Evolutionary conservation across 2,329 filamentous ascomycete genomes (phyloP).

Genomic region (Acarospora socialis): DNA sequence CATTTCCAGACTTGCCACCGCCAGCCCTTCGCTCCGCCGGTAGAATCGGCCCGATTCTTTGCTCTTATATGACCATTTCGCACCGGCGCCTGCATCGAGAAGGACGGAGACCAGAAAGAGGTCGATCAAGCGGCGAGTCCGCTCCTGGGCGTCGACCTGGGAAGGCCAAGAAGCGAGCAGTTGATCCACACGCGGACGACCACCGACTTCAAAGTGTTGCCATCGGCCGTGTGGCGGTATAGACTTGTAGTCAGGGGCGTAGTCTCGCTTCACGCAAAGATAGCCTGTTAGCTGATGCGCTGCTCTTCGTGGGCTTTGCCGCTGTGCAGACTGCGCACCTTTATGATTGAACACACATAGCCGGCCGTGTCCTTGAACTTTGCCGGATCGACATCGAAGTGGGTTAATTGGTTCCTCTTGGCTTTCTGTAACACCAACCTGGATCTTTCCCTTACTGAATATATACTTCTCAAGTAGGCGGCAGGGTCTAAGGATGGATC

Average conservation of each 20-base stretch:
- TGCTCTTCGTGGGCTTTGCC: background rate
- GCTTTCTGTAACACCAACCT: constrained; percentile 63
- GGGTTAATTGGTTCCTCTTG: constrained; percentile 58
- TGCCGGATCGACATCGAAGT: constrained; percentile 77
- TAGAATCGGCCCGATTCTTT: constrained; percentile 74
- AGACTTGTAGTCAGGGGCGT: constrained; percentile 49
- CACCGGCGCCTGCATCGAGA: constrained; percentile 78
- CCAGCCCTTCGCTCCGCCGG: constrained; percentile 74
- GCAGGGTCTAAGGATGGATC: constrained; percentile 80
- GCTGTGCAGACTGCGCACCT: constrained; percentile 41
- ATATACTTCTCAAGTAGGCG: constrained; percentile 79
- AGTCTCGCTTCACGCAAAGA: constrained; percentile 43
- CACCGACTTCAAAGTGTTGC: constrained; percentile 74
- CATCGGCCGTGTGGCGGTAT: constrained; percentile 82
- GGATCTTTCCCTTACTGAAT: constrained; percentile 70
- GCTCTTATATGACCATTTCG: constrained; percentile 83
- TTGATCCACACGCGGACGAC: constrained; percentile 56
- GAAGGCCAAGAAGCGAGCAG: constrained; percentile 56
- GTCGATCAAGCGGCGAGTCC: constrained; percentile 60
- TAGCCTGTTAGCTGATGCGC: constrained; percentile 1
- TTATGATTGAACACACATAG: constrained; percentile 88
- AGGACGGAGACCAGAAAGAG: constrained; percentile 69
- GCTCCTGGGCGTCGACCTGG: constrained; percentile 55
- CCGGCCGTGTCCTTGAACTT: constrained; percentile 73
- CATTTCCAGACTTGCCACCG: constrained; percentile 70